Conservation (phyloP, 371 early-diverging fungal species). For the Mucor lusitanicus region DNA sequence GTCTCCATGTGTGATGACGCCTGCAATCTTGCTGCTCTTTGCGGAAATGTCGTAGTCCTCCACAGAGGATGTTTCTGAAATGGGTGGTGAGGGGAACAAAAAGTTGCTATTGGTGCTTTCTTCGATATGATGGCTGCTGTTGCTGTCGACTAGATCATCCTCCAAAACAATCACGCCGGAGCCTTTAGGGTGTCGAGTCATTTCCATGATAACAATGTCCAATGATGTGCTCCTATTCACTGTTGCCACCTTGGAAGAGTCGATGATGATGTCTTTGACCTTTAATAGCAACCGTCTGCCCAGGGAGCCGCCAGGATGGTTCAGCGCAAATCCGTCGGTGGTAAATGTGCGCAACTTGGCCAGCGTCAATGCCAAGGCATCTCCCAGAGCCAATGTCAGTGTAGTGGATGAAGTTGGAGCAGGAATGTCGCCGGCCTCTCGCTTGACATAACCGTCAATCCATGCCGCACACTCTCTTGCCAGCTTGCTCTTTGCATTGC, state of each 20-base stretch:
- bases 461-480: conserved; percentile 60
- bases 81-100: conserved; percentile 30
- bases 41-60: conserved; percentile 11
- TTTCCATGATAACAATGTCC: conserved; percentile 48
- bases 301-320: conserved; percentile 67
- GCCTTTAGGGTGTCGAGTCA: conserved; percentile 45
- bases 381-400: conserved; percentile 63
- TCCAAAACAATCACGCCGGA: conserved; percentile 45
- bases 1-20: conserved; percentile 49
- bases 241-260: conserved; percentile 26
- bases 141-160: conserved; percentile 7
- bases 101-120: background rate
- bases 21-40: conserved; percentile 21
- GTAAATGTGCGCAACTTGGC: conserved; percentile 52
- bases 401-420: conserved; percentile 68
- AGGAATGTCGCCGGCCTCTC: conserved; percentile 51
- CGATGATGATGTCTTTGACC: conserved; percentile 38
- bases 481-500: conserved; percentile 50
- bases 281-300: conserved; percentile 49
- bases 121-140: background rate
- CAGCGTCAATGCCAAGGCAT: conserved; percentile 59
- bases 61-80: conserved; percentile 25
- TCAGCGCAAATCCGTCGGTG: conserved; percentile 56
- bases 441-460: conserved; percentile 56
- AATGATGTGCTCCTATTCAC: conserved; percentile 31